Percentiles rank a stretch among this genome's conserved stretches.
phyloP scores from a whole-genome alignment of 768 basidiomycete genomes.

The Obba rivulosa region DNA sequence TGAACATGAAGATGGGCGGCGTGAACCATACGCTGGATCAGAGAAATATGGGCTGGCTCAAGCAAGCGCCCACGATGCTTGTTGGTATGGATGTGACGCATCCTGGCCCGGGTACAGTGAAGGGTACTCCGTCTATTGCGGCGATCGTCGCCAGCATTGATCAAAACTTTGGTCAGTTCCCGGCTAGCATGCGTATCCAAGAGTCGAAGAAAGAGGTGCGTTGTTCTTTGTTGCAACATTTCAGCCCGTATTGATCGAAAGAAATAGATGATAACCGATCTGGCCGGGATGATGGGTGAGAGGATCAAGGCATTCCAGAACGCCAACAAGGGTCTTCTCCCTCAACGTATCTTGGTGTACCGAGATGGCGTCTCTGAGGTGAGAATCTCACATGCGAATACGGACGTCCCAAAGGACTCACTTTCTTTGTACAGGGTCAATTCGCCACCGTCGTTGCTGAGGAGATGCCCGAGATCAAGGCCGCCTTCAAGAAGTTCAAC shows the following conservation, averaged over 20 bases:
- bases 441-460: constrained; percentile 39
- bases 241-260: not conserved
- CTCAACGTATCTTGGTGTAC: constrained; percentile 46
- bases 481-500: constrained; percentile 37
- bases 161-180: constrained; percentile 41
- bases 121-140: constrained; percentile 48
- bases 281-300: constrained; percentile 43
- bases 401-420: not conserved
- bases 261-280: constrained; percentile 43
- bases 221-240: not conserved
- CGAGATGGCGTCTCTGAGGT: constrained; percentile 81
- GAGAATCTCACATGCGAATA: not conserved
- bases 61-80: constrained; percentile 40
- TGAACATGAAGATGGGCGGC: constrained; percentile 53
- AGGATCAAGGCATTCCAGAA: constrained; percentile 36
- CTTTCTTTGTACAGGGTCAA: constrained; percentile 34
- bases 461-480: constrained; percentile 38
- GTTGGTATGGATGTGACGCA: constrained; percentile 70
- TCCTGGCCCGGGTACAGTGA: constrained; percentile 66
- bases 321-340: constrained; percentile 31
- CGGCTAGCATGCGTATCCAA: constrained; percentile 44
- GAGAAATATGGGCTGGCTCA: constrained; percentile 34
- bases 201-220: constrained; percentile 67
- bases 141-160: constrained; percentile 50
- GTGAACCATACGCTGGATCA: constrained; percentile 43